These are phyloP conservation scores for Incumbomyces delicatus DNA, from an alignment of 2,329 filamentous ascomycete genomes.

Conservation along the genomic window DNA sequence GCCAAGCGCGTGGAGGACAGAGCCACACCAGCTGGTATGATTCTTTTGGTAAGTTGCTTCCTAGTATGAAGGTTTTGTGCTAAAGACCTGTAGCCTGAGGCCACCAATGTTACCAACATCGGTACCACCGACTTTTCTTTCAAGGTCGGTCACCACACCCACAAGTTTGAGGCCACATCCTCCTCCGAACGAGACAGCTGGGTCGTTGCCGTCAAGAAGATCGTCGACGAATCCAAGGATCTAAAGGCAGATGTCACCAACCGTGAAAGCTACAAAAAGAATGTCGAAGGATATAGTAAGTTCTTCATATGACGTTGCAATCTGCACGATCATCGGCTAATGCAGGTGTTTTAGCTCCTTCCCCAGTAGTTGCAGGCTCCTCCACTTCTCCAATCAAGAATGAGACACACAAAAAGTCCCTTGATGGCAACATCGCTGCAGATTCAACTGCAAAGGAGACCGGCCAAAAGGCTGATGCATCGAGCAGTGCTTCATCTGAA, in stretches of 20 bases:
- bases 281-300: constrained; percentile 61
- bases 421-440: constrained; percentile 15
- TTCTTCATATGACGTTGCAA: constrained; percentile 24
- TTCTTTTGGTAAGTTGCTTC: constrained; percentile 64
- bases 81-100: constrained; percentile 43
- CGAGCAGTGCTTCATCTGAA: constrained; percentile 12
- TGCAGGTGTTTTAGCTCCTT: constrained; percentile 26
- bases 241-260: constrained; percentile 61
- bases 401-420: constrained; percentile 27
- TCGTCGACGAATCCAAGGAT: constrained; percentile 77
- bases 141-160: constrained; percentile 78
- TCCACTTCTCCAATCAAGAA: constrained; percentile 13
- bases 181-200: constrained; percentile 80
- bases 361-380: constrained; percentile 27
- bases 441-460: constrained; percentile 8
- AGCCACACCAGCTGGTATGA: constrained; percentile 65
- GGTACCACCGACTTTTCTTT: constrained; percentile 76
- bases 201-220: constrained; percentile 72
- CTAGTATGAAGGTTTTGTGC: constrained; percentile 25
- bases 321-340: constrained; percentile 20
- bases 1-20: constrained; percentile 77
- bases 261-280: constrained; percentile 80
- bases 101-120: constrained; percentile 63
- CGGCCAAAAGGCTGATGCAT: constrained; percentile 13
- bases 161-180: constrained; percentile 76